phyloP scores from a whole-genome alignment of 2,329 filamentous ascomycete species.

The Volutella citrinella region DNA sequence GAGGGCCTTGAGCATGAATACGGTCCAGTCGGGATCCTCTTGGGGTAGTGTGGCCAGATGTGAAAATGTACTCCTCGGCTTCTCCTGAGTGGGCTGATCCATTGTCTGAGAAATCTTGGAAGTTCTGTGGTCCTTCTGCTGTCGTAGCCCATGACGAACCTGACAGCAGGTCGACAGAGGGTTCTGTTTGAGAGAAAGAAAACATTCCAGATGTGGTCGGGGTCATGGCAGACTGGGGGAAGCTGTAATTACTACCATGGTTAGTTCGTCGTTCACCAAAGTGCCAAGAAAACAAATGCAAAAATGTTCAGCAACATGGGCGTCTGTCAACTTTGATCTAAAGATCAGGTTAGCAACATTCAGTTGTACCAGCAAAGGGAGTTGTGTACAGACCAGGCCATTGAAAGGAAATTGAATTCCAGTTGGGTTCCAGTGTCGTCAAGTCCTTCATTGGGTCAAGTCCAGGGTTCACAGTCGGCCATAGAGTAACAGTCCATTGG shows the following conservation, averaged over 20 bases:
- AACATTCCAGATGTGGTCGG: conserved; percentile 50
- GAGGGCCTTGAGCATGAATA: conserved; percentile 37
- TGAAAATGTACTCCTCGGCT: conserved; percentile 52
- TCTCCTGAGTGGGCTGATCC: conserved; percentile 50
- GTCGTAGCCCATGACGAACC: conserved; percentile 55
- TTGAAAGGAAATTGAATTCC: conserved; percentile 8
- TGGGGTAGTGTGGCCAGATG: conserved; percentile 54
- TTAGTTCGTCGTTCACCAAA: conserved; percentile 56
- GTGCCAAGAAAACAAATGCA: conserved; percentile 30
- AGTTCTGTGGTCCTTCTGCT: conserved; percentile 60
- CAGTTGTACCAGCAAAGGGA: conserved; percentile 13
- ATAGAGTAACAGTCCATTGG: too few relatives aligned
- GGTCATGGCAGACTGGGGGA: conserved; percentile 49
- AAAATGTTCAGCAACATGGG: conserved; percentile 33
- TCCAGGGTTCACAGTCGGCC: too few relatives aligned
- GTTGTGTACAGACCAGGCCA: conserved; percentile 26
- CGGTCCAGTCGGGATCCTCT: conserved; percentile 40
- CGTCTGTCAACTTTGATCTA: conserved; percentile 58
- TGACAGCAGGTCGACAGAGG: conserved; percentile 52
- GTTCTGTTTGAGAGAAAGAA: conserved; percentile 59
- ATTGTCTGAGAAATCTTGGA: conserved; percentile 50
- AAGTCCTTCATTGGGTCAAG: conserved; percentile 13
- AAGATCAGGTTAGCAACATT: conserved; percentile 22
- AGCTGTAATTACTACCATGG: conserved; percentile 55
- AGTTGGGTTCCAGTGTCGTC: conserved; percentile 1